Conservation (phyloP, 768 basidiomycete genomes). For the Filobasidium floriforme region DNA sequence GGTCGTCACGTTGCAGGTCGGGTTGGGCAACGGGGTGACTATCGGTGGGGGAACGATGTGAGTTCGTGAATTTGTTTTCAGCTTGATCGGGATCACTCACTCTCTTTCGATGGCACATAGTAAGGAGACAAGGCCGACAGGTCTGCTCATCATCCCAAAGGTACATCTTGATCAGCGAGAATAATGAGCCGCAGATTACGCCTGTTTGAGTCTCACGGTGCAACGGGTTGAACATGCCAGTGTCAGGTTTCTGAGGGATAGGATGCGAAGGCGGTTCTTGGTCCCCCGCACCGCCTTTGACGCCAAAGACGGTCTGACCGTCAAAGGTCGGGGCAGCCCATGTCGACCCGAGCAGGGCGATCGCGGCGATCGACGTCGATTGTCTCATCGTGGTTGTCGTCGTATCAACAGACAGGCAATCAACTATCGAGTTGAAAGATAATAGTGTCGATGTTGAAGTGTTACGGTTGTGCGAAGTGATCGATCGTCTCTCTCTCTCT, state of each 20-base stretch:
- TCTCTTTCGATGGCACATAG: conserved; percentile 35
- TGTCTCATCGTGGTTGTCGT: not conserved
- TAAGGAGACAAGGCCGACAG: conserved; percentile 46
- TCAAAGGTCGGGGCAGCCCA: not conserved
- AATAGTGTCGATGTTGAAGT: too few relatives aligned
- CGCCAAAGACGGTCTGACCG: not conserved
- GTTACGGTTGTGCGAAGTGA: too few relatives aligned
- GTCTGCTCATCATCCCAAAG: conserved; percentile 23
- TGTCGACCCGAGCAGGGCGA: not conserved
- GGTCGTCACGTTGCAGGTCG: conserved; percentile 35
- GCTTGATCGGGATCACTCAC: too few relatives aligned
- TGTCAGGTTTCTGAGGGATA: not conserved
- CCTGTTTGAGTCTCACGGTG: conserved; percentile 27
- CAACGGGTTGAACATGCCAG: conserved; percentile 31
- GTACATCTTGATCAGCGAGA: not conserved
- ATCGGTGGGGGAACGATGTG: too few relatives aligned
- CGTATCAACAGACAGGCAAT: too few relatives aligned
- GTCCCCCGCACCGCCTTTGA: not conserved
- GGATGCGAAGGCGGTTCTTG: not conserved
- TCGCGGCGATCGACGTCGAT: not conserved
- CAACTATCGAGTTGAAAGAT: too few relatives aligned
- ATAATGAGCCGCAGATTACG: too few relatives aligned
- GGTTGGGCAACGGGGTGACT: conserved; percentile 37
- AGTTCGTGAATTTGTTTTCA: too few relatives aligned
- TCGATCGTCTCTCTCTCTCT: too few relatives aligned